These are phyloP conservation scores for Shiraia sp. DNA, from an alignment of 2,329 filamentous ascomycete genomes.

Conservation along the genomic window DNA sequence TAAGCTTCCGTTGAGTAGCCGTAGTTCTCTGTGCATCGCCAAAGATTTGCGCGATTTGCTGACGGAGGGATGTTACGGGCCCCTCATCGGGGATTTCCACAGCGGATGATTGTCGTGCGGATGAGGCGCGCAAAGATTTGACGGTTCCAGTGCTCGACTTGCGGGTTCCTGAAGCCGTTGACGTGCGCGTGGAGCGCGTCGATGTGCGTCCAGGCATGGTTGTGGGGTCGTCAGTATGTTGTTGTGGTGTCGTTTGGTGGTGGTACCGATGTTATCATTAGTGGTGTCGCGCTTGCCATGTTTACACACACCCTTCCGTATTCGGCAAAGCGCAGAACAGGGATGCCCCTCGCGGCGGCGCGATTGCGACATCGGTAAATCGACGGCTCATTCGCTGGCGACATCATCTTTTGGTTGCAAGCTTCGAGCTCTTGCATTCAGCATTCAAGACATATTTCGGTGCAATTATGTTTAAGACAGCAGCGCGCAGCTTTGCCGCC, in stretches of 20 bases:
- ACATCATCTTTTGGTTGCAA: constrained; percentile 11
- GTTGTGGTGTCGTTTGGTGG: constrained; percentile 9
- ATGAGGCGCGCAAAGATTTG: constrained; percentile 52
- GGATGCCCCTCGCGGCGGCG: constrained; percentile 5
- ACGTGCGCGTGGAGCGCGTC: constrained; percentile 45
- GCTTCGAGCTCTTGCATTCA: constrained; percentile 1
- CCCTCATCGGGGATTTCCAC: constrained; percentile 70
- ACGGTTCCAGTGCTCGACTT: constrained; percentile 44
- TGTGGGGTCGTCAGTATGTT: constrained; percentile 7
- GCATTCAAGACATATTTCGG: background rate
- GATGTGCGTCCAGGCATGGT: constrained; percentile 54
- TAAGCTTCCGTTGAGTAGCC: constrained; percentile 86
- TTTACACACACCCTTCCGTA: constrained; percentile 6
- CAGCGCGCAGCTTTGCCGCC: constrained; percentile 68
- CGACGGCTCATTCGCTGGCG: constrained; percentile 15
- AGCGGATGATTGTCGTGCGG: constrained; percentile 46
- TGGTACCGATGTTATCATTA: constrained; percentile 16
- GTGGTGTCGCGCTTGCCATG: constrained; percentile 3
- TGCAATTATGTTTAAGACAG: constrained; percentile 68
- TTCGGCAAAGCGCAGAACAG: constrained; percentile 9
- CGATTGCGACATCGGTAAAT: constrained; percentile 28
- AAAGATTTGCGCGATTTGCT: constrained; percentile 66
- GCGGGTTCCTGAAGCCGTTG: constrained; percentile 42
- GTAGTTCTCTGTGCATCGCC: constrained; percentile 78
- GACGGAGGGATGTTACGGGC: constrained; percentile 70